Base-by-base conservation (phyloP, 2,329 filamentous ascomycete species). In the Penicillium psychrosexuale region DNA sequence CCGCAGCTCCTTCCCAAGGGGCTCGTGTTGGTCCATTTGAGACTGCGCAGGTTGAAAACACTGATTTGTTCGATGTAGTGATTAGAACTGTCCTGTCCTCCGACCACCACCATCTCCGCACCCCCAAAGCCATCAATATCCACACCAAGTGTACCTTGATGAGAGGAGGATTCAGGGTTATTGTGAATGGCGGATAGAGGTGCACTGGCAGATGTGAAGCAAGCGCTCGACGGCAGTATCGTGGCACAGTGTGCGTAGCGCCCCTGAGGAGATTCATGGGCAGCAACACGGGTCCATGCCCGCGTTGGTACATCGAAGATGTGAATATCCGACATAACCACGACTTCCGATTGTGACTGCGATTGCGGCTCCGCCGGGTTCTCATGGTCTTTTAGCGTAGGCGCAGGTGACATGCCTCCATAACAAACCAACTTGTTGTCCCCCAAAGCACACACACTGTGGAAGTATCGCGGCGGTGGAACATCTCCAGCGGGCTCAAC, bases 21-120 rank as follows among this genome's bases (percentile, higher is more conserved):
- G 60, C 90, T 90, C 1, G 91, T 97, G 17, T 89, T 90, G 1
- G 91, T 96, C 94, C 94, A 99, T 75, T 94, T 96, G 56, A 97
- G 77, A 70, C 91, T 97, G 46, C 94, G 85, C 27, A 99, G 79
- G 67, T 99, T 99, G 79, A 99, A 99, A 3, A 99, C 91, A 70
- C 91, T 97, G 61, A 99, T 95, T 74, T 99, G 91, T 73, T 99
- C 93, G 63, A 99, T 99, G 69, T 99, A 99, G 72, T 96, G 92
- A 72, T 99, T 99, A n/a, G 88, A 88, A 51, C 90, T 94, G 69
- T 99, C 94, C 73, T 99, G 94, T 0, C 94, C 94, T 57, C 94
- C 94, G 8, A 97, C 92, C 13, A 99, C 88, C 6, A 99, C 84
- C 93, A 99, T 97, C 72, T 99, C 93, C 1, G 94, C 91, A 31